A percentile compares a stretch with the other conserved stretches of the same genome.
Evolutionary conservation across 2,329 filamentous ascomycete species (phyloP).

Genomic region (Verticillium longisporum): DNA sequence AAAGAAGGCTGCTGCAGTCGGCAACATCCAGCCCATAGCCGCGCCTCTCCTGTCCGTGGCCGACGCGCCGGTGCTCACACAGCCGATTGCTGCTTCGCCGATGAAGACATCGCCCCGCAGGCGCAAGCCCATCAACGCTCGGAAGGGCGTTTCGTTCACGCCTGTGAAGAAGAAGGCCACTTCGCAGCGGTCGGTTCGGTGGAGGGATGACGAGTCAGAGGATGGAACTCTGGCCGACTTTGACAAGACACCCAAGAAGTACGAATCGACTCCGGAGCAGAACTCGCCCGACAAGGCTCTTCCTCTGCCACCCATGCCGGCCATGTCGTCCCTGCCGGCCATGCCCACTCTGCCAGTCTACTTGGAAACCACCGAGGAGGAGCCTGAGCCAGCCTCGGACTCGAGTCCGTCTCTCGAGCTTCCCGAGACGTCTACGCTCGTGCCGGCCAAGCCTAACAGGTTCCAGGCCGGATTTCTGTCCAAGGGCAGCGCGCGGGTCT

Average conservation of each 20-base stretch:
- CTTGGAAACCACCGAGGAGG: constrained; percentile 12
- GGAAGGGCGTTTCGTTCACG: constrained; percentile 74
- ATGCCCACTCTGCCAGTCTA: constrained; percentile 41
- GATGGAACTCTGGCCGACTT: constrained; percentile 84
- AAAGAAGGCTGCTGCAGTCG: constrained; percentile 42
- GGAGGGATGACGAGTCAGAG: constrained; percentile 82
- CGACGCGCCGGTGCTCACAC: constrained; percentile 19
- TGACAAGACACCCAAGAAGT: constrained; percentile 77
- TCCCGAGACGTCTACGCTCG: constrained; percentile 30
- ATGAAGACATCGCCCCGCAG: constrained; percentile 75
- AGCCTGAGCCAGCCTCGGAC: constrained; percentile 24
- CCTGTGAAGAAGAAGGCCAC: constrained; percentile 71
- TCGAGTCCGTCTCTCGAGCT: constrained; percentile 54
- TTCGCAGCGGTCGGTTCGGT: constrained; percentile 72
- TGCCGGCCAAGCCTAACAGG: constrained; percentile 54
- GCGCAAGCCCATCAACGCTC: constrained; percentile 54
- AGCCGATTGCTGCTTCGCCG: constrained; percentile 44
- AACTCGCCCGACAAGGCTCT: constrained; percentile 39
- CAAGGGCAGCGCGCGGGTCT: constrained; percentile 34
- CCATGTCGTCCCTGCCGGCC: constrained; percentile 7
- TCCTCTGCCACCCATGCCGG: constrained; percentile 10
- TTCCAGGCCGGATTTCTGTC: constrained; percentile 88
- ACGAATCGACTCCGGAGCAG: constrained; percentile 48
- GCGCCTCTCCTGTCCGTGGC: constrained; percentile 29
- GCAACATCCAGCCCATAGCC: constrained; percentile 35